Evolutionary conservation across 2,329 filamentous ascomycete species (phyloP), one percentile per base, ranked within the genome.

Genomic region (Metarhizium rileyi): DNA sequence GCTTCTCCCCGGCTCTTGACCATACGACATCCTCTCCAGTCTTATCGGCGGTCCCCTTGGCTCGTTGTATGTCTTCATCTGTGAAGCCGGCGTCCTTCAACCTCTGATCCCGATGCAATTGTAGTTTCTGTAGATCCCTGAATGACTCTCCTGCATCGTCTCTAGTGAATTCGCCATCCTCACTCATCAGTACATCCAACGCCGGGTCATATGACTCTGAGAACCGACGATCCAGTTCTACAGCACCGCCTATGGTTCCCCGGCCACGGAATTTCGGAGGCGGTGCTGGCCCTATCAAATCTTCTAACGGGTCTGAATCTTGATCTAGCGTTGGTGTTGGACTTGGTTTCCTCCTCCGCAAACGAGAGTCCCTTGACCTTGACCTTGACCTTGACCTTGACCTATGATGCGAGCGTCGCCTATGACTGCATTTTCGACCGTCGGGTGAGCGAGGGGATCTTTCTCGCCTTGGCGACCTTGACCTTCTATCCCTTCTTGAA

Each of bases 211-310:
- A 85, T 46, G 72, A 76, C 1, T 80, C 71, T 1, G 85, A 83
- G 64, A 96, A 97, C 47, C 87, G 87, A 23, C 77, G 73, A 61
- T 96, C 90, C 56, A 96, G 94, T 9, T 78, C 81, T 25, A 82
- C 83, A 5, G 70, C 66, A 1, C 75, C 75, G 4, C 75, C 70
- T 36, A 79, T 73, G 14, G 79, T 79, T 35, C 89, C 89, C 36
- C 89, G 80, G 9, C 89, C 89, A 26, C 87, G 82, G 45, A 60
- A 60, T 42, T 54, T 66, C 3, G 70, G 68, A 20, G 74, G 75
- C 26, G 83, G 81, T 8, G 78, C 81, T 1, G 89, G 89, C 0
- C 90, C 90, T 30, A 95, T 83, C 20, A 91, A 70, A 3, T 84
- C 80, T 50, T 90, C 83, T 3, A 90, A 69, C 1, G 87, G 83